Base-by-base conservation (phyloP, 768 basidiomycete species). In the Phylloporus scabripes region DNA sequence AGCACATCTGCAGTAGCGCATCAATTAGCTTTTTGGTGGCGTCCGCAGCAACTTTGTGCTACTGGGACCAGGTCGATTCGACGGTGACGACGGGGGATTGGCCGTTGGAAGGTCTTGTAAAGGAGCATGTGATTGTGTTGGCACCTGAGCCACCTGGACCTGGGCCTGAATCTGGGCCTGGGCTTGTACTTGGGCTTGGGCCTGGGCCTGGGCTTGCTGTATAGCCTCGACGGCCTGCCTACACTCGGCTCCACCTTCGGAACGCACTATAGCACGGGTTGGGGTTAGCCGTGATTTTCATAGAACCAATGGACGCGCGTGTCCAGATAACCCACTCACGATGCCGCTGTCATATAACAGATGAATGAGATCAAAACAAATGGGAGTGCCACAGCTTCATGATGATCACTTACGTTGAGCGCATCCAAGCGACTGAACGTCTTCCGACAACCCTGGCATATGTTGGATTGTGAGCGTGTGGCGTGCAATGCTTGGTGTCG, bases 351-450 rank as follows among this genome's bases (percentile, higher is more conserved):
- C 68, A 55, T 59, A 53, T 60, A 51, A 52, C 32, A 60, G 26
- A 53, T 61, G 49, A 51, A 56, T 59, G 45, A 61, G 61, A 59
- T 65, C 58, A 39, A 33, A 61, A 49, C 40, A 47, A 44, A 37
- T 49, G 39, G 43, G 42, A 56, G 52, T 44, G 48, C 53, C 58
- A 50, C 44, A 56, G 55, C 45, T 48, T 63, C 53, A 63, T 55
- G 61, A 60, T 65, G 46, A 60, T 55, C 56, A 81, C 90, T 71
- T 73, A 94, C 92, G 71, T 94, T 95, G 54, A 97, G 75, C 17
- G 93, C 93, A 73, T 97, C 93, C 64, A 93, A 71, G 50, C 93
- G 75, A 62, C 92, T 94, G 68, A 97, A 97, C 10, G 91, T 87
- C 75, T 95, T 94, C 63, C 90, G 85, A 70, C 93, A 97, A 2